Base-by-base conservation (phyloP, 192 early-diverging fungal species). In the Blastocladiella britannica region DNA sequence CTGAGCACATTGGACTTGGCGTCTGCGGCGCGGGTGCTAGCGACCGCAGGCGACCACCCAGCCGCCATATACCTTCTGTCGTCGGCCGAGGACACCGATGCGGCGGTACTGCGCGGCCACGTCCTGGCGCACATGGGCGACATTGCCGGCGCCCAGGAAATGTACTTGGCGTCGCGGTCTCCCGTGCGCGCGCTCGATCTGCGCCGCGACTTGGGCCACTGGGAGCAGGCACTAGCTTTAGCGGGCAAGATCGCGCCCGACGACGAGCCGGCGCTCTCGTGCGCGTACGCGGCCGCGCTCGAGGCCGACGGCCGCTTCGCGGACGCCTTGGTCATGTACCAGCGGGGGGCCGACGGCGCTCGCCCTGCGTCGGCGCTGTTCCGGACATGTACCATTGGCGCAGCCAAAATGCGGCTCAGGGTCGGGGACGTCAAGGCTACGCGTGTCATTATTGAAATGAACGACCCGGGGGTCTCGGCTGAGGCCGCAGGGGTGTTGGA, bases 401-500 rank as follows among this genome's bases (percentile, higher is more conserved):
- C 70, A 20, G 64, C 70, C 7, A 53, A 72, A 20, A 77, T 70
- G 61, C 75, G 72, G 9, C 57, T 76, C n/a, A 55, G 69, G 29
- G 55, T 71, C 54, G 75, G 75, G 15, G 75, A 77, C 55, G 56
- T 77, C 25, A 56, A 70, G 6, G 75, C 75, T 15, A 74, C 77
- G 71, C 72, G 65, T 37, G 69, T 77, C 67, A 55, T 77, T 53
- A 56, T 31, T 8, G 72, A 58, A 22, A 60, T 64, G 4, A 65
- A 60, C 7, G 72, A 78, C 53, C 30, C 53, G 52, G 60, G 69
- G 53, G 62, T 78, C 9, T 54, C 78, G n/a, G 28, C 22, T 12
- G 76, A 78, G 8, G 78, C 75, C 52, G 76, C 62, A 12, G 43
- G 51, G n/a, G 72, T 78, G 26, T 54, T 78, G 30, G 69, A 78